A percentile compares a stretch with the other conserved stretches of the same genome.
Conservation (phyloP, 2,329 filamentous ascomycete species). For the Ophiostoma australiae region DNA sequence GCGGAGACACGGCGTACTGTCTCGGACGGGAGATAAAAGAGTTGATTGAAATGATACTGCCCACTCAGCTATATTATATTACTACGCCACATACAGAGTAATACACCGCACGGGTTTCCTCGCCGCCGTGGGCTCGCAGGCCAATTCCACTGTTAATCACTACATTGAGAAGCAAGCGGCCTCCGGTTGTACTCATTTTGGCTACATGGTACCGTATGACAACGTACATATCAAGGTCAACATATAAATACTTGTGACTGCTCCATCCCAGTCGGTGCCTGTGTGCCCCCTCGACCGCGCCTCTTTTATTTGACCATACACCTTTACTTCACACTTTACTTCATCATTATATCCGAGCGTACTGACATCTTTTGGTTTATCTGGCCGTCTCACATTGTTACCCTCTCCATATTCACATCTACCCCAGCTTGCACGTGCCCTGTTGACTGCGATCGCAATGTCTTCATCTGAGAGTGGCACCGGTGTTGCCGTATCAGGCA, state of each 20-base stretch:
- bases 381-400: background rate
- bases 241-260: background rate
- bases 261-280: background rate
- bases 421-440: background rate
- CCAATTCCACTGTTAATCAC: background rate
- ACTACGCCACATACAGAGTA: background rate
- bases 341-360: background rate
- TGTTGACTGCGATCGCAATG: background rate
- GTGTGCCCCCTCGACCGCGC: background rate
- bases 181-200: background rate
- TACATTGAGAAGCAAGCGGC: background rate
- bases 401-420: background rate
- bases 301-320: too few species aligned
- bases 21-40: background rate
- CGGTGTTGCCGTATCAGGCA: background rate
- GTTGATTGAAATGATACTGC: background rate
- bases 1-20: background rate
- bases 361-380: background rate
- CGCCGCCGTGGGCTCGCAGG: background rate
- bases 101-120: background rate
- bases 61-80: background rate
- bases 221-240: background rate
- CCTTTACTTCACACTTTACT: background rate
- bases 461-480: background rate
- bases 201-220: background rate